Evolutionary conservation across 148 eudicot species (phyloP).

Genomic region (Rhododendron williamsianum): DNA sequence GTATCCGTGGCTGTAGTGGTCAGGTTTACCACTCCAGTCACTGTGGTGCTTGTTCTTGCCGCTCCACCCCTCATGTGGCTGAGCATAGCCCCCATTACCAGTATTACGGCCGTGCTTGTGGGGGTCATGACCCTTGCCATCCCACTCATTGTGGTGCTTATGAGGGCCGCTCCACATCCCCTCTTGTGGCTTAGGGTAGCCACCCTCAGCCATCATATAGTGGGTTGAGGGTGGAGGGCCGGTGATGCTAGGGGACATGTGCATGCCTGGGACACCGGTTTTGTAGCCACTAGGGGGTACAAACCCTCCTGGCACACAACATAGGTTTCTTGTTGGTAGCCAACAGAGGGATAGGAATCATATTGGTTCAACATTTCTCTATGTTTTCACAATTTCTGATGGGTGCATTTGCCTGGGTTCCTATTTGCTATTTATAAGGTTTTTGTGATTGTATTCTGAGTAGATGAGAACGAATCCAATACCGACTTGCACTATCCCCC

Average conservation of each 20-base stretch:
- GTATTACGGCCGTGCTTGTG: background rate
- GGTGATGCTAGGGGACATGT: background rate
- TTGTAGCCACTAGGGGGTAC: background rate
- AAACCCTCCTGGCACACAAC: background rate
- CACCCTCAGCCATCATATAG: background rate
- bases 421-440: background rate
- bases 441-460: background rate
- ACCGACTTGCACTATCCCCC: background rate
- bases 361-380: conserved; percentile 1
- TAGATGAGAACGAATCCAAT: background rate
- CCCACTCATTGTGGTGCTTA: background rate
- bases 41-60: background rate
- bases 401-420: background rate
- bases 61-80: background rate
- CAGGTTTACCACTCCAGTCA: background rate
- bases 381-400: background rate
- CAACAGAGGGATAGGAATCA: conserved; percentile 5
- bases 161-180: background rate
- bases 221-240: background rate
- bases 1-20: background rate
- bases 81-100: background rate
- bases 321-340: conserved; percentile 12
- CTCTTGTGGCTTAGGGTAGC: background rate
- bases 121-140: background rate
- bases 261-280: background rate